Conservation (phyloP, 352 stramenopile species). For the Globisporangium nagaii region DNA sequence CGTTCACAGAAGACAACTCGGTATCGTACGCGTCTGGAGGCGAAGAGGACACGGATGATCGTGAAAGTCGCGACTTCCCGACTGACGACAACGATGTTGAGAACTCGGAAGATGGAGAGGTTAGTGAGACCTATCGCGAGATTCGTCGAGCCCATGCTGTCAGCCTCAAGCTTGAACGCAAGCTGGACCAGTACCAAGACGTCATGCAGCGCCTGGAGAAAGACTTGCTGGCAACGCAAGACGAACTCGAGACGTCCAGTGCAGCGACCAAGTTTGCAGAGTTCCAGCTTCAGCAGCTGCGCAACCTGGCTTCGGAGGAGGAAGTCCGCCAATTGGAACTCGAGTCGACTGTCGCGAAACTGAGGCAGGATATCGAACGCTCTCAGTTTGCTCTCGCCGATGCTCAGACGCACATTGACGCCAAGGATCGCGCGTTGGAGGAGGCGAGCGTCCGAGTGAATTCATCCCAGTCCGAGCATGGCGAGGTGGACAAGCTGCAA, state of each 20-base stretch:
- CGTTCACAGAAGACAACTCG: slow-evolving; percentile 60
- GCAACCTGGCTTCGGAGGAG: slow-evolving; percentile 46
- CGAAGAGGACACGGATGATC: slow-evolving; percentile 23
- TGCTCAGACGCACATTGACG: neutral
- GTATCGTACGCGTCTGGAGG: slow-evolving; percentile 49
- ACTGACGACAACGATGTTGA: slow-evolving; percentile 36
- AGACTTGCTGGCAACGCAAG: slow-evolving; percentile 46
- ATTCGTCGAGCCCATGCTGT: slow-evolving; percentile 57
- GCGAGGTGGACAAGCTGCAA: slow-evolving; percentile 1
- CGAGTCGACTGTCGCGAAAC: slow-evolving; percentile 13
- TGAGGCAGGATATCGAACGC: slow-evolving; percentile 14
- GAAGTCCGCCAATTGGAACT: slow-evolving; percentile 27
- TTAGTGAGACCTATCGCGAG: slow-evolving; percentile 38
- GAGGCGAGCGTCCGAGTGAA: neutral
- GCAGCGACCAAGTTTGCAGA: slow-evolving; percentile 76
- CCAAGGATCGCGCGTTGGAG: slow-evolving; percentile 8
- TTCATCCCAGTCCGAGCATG: neutral
- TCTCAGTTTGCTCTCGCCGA: slow-evolving; percentile 3
- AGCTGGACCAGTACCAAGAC: slow-evolving; percentile 72
- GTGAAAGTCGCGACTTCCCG: slow-evolving; percentile 18
- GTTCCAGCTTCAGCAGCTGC: slow-evolving; percentile 72
- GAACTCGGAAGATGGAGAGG: slow-evolving; percentile 29
- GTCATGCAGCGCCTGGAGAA: slow-evolving; percentile 67
- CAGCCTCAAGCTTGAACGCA: slow-evolving; percentile 50
- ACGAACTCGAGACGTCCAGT: slow-evolving; percentile 77